A percentile compares a stretch with the other conserved stretches of the same genome.
phyloP scores from a whole-genome alignment of 2,329 filamentous ascomycete genomes.

The Metarhizium album region DNA sequence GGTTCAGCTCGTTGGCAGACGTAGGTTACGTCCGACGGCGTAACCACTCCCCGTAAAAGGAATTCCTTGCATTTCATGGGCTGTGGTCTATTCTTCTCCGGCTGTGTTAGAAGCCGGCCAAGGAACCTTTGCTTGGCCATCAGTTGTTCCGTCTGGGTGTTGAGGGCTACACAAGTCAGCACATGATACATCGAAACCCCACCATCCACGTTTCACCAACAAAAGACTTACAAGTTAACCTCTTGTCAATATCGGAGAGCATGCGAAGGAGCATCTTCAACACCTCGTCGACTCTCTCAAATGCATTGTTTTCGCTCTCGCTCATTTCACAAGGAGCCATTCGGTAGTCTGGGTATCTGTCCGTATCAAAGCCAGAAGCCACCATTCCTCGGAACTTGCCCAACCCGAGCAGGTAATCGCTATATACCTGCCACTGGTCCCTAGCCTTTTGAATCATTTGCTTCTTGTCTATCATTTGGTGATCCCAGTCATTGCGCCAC shows the following conservation, averaged over 20 bases:
- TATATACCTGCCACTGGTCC: slow-evolving; percentile 22
- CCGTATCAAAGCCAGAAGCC: slow-evolving; percentile 26
- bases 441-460: slow-evolving; percentile 19
- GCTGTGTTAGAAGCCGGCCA: slow-evolving; percentile 27
- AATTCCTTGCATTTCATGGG: slow-evolving; percentile 35
- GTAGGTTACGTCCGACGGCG: slow-evolving; percentile 35
- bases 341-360: slow-evolving; percentile 27
- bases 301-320: slow-evolving; percentile 20
- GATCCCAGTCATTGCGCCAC: slow-evolving; percentile 17
- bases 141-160: slow-evolving; percentile 20
- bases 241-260: slow-evolving; percentile 23
- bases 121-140: slow-evolving; percentile 26
- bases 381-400: slow-evolving; percentile 27
- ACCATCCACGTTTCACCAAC: neutral
- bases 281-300: slow-evolving; percentile 22
- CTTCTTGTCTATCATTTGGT: slow-evolving; percentile 17
- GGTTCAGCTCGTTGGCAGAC: slow-evolving; percentile 34
- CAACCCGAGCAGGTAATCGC: slow-evolving; percentile 24
- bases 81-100: slow-evolving; percentile 25
- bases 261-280: slow-evolving; percentile 21
- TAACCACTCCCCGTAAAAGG: slow-evolving; percentile 40
- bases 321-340: slow-evolving; percentile 26
- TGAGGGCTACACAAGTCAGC: slow-evolving; percentile 20
- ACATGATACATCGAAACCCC: neutral
- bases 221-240: slow-evolving; percentile 24